Evolutionary conservation across 768 basidiomycete genomes (phyloP).

Genomic region (Xerocomellus intermedius): DNA sequence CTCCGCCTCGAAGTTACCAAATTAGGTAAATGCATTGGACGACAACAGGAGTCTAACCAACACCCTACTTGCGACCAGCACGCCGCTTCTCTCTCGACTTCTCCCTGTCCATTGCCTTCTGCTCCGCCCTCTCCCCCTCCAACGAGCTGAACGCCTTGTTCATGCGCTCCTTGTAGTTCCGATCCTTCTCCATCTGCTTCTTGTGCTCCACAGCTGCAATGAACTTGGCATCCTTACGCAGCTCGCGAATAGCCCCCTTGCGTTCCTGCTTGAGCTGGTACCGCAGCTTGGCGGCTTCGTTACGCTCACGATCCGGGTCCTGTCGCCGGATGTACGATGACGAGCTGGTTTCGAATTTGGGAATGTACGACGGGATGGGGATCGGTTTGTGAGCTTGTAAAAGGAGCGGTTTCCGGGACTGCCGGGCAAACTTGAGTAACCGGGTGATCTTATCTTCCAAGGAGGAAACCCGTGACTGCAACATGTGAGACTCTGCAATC

Average conservation of each 20-base stretch:
- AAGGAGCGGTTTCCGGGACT: conserved; percentile 72
- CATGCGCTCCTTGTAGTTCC: conserved; percentile 76
- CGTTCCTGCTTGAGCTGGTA: conserved; percentile 90
- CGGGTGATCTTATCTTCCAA: conserved; percentile 52
- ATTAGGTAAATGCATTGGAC: conserved; percentile 6
- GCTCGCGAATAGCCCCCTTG: conserved; percentile 94
- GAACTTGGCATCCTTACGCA: conserved; percentile 94
- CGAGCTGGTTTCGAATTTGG: conserved; percentile 81
- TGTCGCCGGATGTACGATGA: conserved; percentile 76
- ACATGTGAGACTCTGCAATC: conserved; percentile 11
- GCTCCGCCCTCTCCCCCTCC: conserved; percentile 88
- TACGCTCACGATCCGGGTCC: conserved; percentile 92
- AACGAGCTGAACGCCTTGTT: conserved; percentile 74
- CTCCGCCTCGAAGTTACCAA: background rate
- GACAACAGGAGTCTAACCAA: background rate
- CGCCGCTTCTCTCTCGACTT: conserved; percentile 75
- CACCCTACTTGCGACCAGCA: conserved; percentile 65
- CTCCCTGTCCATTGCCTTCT: conserved; percentile 88
- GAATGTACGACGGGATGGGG: conserved; percentile 89
- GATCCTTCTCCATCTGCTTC: conserved; percentile 84
- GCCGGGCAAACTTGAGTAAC: conserved; percentile 68
- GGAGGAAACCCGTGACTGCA: conserved; percentile 47
- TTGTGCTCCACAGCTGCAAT: conserved; percentile 84
- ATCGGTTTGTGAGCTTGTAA: conserved; percentile 96
- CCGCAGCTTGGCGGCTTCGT: conserved; percentile 81